Base-by-base conservation (phyloP, 306 rosid species). In the Rosa persica region DNA sequence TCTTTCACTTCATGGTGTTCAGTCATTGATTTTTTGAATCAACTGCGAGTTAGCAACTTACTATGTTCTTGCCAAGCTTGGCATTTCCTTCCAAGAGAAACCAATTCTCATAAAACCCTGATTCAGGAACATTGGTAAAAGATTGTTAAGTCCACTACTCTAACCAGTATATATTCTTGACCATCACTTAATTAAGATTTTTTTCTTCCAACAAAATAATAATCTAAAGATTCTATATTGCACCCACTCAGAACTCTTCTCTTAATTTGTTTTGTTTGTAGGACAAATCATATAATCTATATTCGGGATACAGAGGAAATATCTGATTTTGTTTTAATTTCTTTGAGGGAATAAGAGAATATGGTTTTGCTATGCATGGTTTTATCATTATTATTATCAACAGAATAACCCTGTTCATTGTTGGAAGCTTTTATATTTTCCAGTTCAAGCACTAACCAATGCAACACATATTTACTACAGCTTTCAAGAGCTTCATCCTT, bases 401-500 rank as follows among this genome's bases (percentile, higher is more conserved):
- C 0, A 68, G 34, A 68, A 68, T 39, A 42, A n/a, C 36, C 52
- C 34, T 22, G 23, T 12, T 67, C 20, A 42, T 19, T 23, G 34
- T 44, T 70, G 39, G 55, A 40, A n/a, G 15, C 73, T 43, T 20
- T 68, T 42, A 11, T 43, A 44, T 25, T 43, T 70, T 23, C 23
- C 38, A 44, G 1, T 23, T 9, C 19, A 46, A 1, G 23, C 52
- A 42, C 39, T 25, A 17, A 47, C 15, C 9, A 20, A 70, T 12
- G 38, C 19, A 8, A 15, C 42, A 46, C 13, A 5, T 19, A 12
- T 25, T 12, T 69, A 40, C 16, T n/a, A 20, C 1, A 11, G 39
- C 76, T 84, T 46, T 60, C 71, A 20, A 42, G 57, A 20, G 47
- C 57, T n/a, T 68, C 17, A 67, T 12, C 65, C 17, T 73, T 67